A percentile compares a stretch with the other conserved stretches of the same genome.
These are phyloP conservation scores for Sporisorium reilianum DNA, from an alignment of 1,284 basidiomycete genomes.

Conservation along the genomic window DNA sequence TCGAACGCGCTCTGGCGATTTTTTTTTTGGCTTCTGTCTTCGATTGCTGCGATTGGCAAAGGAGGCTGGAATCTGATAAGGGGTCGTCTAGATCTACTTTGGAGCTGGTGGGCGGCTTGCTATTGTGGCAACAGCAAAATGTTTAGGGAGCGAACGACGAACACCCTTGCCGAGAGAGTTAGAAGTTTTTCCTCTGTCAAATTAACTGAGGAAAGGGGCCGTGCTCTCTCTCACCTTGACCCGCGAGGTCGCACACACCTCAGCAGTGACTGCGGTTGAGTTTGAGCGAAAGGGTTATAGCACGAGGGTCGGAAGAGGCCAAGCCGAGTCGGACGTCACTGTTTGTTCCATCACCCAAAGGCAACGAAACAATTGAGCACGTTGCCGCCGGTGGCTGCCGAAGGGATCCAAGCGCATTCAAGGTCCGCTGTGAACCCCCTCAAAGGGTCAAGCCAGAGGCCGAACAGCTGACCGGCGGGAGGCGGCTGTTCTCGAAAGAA, in stretches of 20 bases:
- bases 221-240: not conserved
- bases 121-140: not conserved
- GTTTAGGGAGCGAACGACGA: not conserved
- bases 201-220: too few species aligned
- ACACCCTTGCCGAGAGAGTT: not conserved
- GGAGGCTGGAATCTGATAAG: not conserved
- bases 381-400: slow-evolving; percentile 28
- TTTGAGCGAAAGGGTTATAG: not conserved
- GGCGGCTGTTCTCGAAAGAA: not conserved
- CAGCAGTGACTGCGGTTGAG: not conserved
- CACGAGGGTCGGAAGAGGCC: not conserved
- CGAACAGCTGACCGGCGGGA: slow-evolving; percentile 14
- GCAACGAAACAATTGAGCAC: slow-evolving; percentile 12
- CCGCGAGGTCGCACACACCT: not conserved
- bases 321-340: not conserved
- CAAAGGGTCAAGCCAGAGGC: too few species aligned
- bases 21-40: not conserved
- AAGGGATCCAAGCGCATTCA: not conserved
- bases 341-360: not conserved
- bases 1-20: not conserved
- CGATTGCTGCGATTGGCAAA: not conserved
- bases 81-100: not conserved
- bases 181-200: not conserved
- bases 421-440: too few species aligned
- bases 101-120: not conserved